Evolutionary conservation across 1,284 basidiomycete genomes (phyloP), one percentile per base, ranked within the genome.

Genomic region (Anthracocystis walkeri): DNA sequence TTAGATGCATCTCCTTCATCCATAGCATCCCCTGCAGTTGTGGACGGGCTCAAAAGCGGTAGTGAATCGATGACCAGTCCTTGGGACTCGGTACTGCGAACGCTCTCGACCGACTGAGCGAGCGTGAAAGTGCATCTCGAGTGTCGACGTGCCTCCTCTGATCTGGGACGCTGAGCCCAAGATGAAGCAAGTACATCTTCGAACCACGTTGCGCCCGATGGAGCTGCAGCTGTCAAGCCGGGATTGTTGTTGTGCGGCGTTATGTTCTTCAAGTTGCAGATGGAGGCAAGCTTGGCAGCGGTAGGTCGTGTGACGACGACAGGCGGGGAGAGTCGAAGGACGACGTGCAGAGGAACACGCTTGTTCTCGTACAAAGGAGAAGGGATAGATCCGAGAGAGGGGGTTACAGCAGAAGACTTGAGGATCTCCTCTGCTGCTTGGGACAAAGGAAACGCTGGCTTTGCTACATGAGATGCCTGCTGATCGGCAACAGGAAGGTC

Each of bases 241-340:
- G 48, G 20, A 23, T 40, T 38, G 29, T 16, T 56, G 29, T 40
- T 60, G 49, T 63, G 59, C 1, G 62, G 62, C 1, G 58, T 23
- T 7, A 29, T 23, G 3, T 65, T 51, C 51, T 62, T 58, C 51
- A 76, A 59, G 18, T 60, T 57, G 65, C 74, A 76, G 56, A 76
- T 68, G 25, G 58, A 35, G 14, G 69, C 74, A 27, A 76, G 63
- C 52, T 65, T 76, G 29, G 69, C 69, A 11, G 74, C 74, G 3
- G 74, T 76, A 3, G 74, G 53, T 7, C 74, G 58, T 6, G 62
- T 63, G 44, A 76, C 74, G 18, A 76, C 59, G 3, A 72, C 74
- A 12, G 74, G 74, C 10, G 74, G 69, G 6, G 65, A 65, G 2
- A 76, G 33, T 6, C 56, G 61, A 7, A 62, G 56, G 38, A 76